phyloP scores from a whole-genome alignment of 2,329 filamentous ascomycete genomes.

The Neonectria faginata region DNA sequence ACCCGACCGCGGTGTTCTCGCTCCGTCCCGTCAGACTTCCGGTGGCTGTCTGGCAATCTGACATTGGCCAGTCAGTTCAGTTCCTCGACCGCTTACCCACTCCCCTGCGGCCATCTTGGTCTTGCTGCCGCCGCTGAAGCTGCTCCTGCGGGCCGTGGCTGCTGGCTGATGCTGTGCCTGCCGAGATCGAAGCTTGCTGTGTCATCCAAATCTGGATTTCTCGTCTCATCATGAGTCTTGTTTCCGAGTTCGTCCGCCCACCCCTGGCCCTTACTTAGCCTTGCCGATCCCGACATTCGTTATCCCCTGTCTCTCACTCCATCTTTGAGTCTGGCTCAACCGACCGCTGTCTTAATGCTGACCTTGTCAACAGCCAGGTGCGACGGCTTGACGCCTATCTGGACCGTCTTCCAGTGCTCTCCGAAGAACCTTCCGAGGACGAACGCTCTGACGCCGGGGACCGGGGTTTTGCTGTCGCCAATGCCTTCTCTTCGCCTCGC shows the following conservation, averaged over 20 bases:
- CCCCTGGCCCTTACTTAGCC: constrained; percentile 23
- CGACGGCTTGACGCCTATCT: constrained; percentile 73
- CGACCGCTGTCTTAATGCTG: constrained; percentile 25
- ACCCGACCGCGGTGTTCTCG: constrained; percentile 20
- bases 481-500: constrained; percentile 63
- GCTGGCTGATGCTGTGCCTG: constrained; percentile 35
- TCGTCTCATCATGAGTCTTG: constrained; percentile 44
- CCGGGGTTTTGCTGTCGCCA: constrained; percentile 51
- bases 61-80: constrained; percentile 16
- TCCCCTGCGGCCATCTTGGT: background rate
- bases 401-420: constrained; percentile 65
- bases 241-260: constrained; percentile 47
- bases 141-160: constrained; percentile 17
- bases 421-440: constrained; percentile 56
- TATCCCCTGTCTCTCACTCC: constrained; percentile 12
- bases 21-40: constrained; percentile 10
- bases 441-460: constrained; percentile 53
- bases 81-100: background rate
- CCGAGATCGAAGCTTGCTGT: constrained; percentile 19
- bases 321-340: constrained; percentile 16
- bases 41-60: constrained; percentile 7
- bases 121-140: constrained; percentile 8
- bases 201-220: constrained; percentile 30
- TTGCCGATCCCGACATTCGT: constrained; percentile 1
- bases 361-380: constrained; percentile 62